Percentiles rank a stretch among this genome's conserved stretches.
Conservation (phyloP, 2,329 filamentous ascomycete genomes). For the Colletotrichum sp. region DNA sequence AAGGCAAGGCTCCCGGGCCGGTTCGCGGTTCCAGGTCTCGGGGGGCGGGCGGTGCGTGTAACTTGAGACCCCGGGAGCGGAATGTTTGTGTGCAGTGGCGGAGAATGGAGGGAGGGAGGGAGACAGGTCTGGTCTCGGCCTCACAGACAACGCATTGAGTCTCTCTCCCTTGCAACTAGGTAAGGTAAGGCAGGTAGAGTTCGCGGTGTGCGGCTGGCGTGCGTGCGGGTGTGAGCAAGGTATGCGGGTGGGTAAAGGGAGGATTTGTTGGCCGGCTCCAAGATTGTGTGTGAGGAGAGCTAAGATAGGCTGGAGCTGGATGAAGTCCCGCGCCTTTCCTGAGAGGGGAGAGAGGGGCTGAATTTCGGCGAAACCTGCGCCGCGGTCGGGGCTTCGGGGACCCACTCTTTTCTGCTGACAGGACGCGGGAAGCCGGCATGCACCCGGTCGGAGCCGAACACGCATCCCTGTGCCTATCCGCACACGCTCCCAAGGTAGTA, state of each 20-base stretch:
- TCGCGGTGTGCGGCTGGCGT: not conserved
- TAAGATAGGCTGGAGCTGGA: slow-evolving; percentile 6
- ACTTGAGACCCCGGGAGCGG: not conserved
- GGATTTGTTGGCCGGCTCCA: not conserved
- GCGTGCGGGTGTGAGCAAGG: not conserved
- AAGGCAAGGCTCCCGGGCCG: slow-evolving; percentile 11
- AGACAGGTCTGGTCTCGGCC: not conserved
- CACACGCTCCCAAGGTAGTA: not conserved
- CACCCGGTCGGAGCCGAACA: slow-evolving; percentile 8
- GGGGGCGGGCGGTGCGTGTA: not conserved
- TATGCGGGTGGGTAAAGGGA: slow-evolving; percentile 10
- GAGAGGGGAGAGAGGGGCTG: not conserved
- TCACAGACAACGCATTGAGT: not conserved
- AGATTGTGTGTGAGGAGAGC: slow-evolving; percentile 4
- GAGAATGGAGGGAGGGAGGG: not conserved
- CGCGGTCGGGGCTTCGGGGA: slow-evolving; percentile 1
- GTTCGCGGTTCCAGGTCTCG: not conserved
- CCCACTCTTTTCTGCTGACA: not conserved
- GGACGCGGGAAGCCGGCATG: slow-evolving; percentile 14
- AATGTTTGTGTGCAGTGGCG: not conserved
- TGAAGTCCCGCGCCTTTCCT: not conserved
- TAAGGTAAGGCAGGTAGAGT: not conserved
- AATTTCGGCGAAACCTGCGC: slow-evolving; percentile 19
- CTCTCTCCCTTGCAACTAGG: not conserved
- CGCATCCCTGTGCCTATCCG: not conserved